Base-by-base conservation (phyloP, 768 basidiomycete species). In the Cystofilobasidium capitatum region DNA sequence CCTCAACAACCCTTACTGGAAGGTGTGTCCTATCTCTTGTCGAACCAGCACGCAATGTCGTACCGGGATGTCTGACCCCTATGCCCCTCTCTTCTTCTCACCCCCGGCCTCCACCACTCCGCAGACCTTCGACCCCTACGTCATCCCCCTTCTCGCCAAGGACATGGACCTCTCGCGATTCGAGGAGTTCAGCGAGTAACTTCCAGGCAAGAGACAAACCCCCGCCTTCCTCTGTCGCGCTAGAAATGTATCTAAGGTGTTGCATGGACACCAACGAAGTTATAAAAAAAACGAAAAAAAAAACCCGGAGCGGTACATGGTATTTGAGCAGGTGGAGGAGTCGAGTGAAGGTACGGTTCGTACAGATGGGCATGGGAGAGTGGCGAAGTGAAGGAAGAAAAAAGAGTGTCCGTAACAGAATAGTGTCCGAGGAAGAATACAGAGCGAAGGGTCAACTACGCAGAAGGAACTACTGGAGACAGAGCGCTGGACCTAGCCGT, bases 141-240 rank as follows among this genome's bases (percentile, higher is more conserved):
- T 78, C 70, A 71, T 76, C 6, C 77, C 77, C 33, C 71, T 73
- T 33, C 70, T 78, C 44, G 73, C 75, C 12, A 74, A 74, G 44
- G 61, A 54, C 54, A 78, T 78, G 77, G 76, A 76, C 58, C 67
- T 78, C 45, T 75, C 73, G 13, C 73, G 77, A 68, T 76, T 74
- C 74, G 75, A 77, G 66, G 77, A 77, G 73, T 73, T 76, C 40
- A 20, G 40, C 40, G n/a, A n/a, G n/a, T n/a, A n/a, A n/a, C 20
- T 42, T 20, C 10, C 40, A 10, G 40, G 10, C 51, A 31, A 33
- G 31, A 55, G 51, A n/a, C n/a, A n/a, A n/a, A n/a, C 13, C 20
- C 45, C 7, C 22, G 13, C 45, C 8, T n/a, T 24, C 45, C 8
- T 16, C 9, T 8, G 9, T 20, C 7, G 7, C 20, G 8, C 24